These are phyloP conservation scores for Naumovozyma castellii DNA, from an alignment of 805 yeast species.

Conservation along the genomic window DNA sequence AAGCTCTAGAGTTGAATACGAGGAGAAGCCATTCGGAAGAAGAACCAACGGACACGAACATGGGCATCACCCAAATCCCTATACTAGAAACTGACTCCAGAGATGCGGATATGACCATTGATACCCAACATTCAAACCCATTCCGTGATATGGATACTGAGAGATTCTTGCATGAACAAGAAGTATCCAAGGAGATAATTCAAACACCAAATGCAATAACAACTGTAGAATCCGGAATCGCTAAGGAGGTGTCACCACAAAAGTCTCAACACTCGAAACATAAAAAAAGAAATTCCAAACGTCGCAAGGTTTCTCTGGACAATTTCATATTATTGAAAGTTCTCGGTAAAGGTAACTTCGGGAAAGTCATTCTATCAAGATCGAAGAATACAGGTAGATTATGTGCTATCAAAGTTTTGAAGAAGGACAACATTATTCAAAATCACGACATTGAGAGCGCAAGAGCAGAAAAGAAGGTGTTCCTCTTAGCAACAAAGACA, in stretches of 20 bases:
- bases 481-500: constrained; percentile 70
- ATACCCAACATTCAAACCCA: constrained; percentile 12
- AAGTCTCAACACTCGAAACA: constrained; percentile 19
- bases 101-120: not conserved
- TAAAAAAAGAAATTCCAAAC: constrained; percentile 28
- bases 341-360: constrained; percentile 96
- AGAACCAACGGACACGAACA: not conserved
- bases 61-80: not conserved
- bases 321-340: constrained; percentile 93
- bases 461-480: constrained; percentile 88
- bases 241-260: constrained; percentile 13
- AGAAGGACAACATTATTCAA: constrained; percentile 90
- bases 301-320: constrained; percentile 80
- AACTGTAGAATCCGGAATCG: not conserved
- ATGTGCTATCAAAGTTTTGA: constrained; percentile 93
- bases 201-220: constrained; percentile 1
- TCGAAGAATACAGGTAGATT: constrained; percentile 70
- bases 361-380: constrained; percentile 96
- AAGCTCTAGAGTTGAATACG: not conserved
- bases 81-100: not conserved
- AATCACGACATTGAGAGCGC: constrained; percentile 95
- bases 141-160: constrained; percentile 21
- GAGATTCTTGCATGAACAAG: constrained; percentile 14
- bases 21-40: not conserved
- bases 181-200: constrained; percentile 5